Evolutionary conservation across 768 basidiomycete species (phyloP), one percentile per base, ranked within the genome.

Genomic region (Glaciozyma martinii): DNA sequence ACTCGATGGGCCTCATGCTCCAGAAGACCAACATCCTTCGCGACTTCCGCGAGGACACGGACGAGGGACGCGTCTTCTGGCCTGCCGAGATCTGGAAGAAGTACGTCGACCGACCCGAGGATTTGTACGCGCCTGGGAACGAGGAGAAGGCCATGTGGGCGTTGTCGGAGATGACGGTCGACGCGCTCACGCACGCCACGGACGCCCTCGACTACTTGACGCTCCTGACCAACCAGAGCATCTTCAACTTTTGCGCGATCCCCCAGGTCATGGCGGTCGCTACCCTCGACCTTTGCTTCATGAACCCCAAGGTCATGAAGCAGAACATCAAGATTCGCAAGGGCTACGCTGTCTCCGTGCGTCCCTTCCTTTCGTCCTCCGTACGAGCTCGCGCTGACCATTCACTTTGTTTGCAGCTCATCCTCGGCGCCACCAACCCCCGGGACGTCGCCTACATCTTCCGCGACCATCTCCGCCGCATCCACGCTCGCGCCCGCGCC

Each of bases 1-100:
- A 95, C 78, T 87, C 87, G 15, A 90, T 95, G 86, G 94, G 94
- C n/a, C 81, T 91, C 37, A 79, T 97, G 53, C 83, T 99, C 16
- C 94, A 99, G 77, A 99, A 99, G 78, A 95, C 92, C 32, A 99
- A 99, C 76, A 95, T 99, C 76, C 89, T 91, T 61, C 89, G 94
- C 65, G 94, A 99, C 77, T 89, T 84, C 79, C 84, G 87, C 53
- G 94, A 99, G 76, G 94, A 99, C 76, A 81, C 84, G 19, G 86
- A 93, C 50, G 82, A 93, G 30, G 79, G 81, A 12, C 83, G 94
- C 50, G 87, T 82, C 74, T 98, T 97, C 81, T 99, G 95, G 93
- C 94, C 94, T 0, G 82, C 81, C 55, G 91, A 91, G 75, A 90
- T 99, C 53, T 98, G 90, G 90, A 84, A 81, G 8, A 71, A 70